A percentile compares a stretch with the other conserved stretches of the same genome.
Evolutionary conservation across 495 filamentous ascomycete genomes (phyloP).

Genomic region (Tetracladium marchalianum): DNA sequence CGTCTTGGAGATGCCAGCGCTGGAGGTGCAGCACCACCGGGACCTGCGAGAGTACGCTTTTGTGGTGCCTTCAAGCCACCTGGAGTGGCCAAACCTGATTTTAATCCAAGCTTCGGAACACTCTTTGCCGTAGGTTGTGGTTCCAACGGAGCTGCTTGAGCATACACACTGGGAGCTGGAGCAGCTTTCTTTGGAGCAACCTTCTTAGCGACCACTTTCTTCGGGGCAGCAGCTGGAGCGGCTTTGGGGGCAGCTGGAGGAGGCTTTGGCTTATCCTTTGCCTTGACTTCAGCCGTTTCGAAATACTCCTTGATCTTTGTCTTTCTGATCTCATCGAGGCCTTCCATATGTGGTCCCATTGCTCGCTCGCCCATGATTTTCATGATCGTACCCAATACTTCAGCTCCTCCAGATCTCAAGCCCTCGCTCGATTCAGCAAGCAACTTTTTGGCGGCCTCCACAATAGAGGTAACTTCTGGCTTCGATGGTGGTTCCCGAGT

Average conservation of each 20-base stretch:
- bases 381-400: conserved; percentile 90
- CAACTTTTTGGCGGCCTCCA: conserved; percentile 78
- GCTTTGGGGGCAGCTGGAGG: conserved; percentile 33
- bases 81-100: conserved; percentile 48
- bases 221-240: conserved; percentile 46
- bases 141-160: conserved; percentile 38
- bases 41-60: conserved; percentile 45
- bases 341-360: conserved; percentile 95
- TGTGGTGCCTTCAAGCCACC: conserved; percentile 56
- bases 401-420: conserved; percentile 77
- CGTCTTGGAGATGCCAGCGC: conserved; percentile 55
- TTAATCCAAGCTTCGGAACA: conserved; percentile 48
- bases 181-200: conserved; percentile 34
- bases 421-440: conserved; percentile 80
- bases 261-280: conserved; percentile 92
- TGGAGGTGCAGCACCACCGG: conserved; percentile 32
- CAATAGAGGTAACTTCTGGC: conserved; percentile 72
- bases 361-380: conserved; percentile 95
- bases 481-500: conserved; percentile 76
- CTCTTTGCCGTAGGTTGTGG: conserved; percentile 50
- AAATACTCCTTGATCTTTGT: conserved; percentile 93
- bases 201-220: conserved; percentile 39
- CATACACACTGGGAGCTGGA: conserved; percentile 26
- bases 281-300: conserved; percentile 87
- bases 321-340: conserved; percentile 91